Evolutionary conservation across 768 basidiomycete species (phyloP).

Genomic region (Gloeopeniophorella convolvens): DNA sequence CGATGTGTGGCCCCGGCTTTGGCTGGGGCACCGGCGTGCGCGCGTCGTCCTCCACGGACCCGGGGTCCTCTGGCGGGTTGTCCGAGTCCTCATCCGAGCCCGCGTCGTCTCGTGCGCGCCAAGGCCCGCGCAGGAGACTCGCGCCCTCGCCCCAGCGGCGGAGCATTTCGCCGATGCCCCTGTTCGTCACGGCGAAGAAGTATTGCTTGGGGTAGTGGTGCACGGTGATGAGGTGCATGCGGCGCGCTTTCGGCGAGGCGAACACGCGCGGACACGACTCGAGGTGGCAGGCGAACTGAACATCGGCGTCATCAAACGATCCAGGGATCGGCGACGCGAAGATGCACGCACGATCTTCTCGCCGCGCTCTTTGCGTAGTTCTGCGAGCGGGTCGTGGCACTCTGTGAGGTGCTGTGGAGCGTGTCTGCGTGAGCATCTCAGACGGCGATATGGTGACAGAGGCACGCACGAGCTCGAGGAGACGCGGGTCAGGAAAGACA

Average conservation of each 20-base stretch:
- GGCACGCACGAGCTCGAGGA: constrained; percentile 69
- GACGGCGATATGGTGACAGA: not conserved
- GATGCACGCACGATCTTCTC: constrained; percentile 69
- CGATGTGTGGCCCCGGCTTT: too few species aligned
- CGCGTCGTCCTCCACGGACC: too few species aligned
- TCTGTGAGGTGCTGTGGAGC: constrained; percentile 66
- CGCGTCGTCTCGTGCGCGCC: constrained; percentile 45
- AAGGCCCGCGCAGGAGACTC: constrained; percentile 66
- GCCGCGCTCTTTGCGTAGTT: constrained; percentile 66
- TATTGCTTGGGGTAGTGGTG: constrained; percentile 86
- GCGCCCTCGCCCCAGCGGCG: constrained; percentile 81
- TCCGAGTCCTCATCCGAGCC: constrained; percentile 22
- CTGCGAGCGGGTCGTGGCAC: constrained; percentile 83
- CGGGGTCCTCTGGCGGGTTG: too few species aligned
- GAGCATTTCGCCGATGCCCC: constrained; percentile 76
- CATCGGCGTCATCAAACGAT: constrained; percentile 13
- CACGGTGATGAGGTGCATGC: constrained; percentile 74
- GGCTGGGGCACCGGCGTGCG: too few species aligned
- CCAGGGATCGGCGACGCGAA: not conserved
- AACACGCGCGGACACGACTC: constrained; percentile 53
- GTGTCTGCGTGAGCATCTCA: constrained; percentile 3
- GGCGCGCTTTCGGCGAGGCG: constrained; percentile 62
- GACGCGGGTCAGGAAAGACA: constrained; percentile 78
- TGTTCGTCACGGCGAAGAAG: constrained; percentile 89
- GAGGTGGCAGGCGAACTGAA: constrained; percentile 76